Conservation (phyloP, 2,329 filamentous ascomycete genomes). For the Aspergillus phoenicis region DNA sequence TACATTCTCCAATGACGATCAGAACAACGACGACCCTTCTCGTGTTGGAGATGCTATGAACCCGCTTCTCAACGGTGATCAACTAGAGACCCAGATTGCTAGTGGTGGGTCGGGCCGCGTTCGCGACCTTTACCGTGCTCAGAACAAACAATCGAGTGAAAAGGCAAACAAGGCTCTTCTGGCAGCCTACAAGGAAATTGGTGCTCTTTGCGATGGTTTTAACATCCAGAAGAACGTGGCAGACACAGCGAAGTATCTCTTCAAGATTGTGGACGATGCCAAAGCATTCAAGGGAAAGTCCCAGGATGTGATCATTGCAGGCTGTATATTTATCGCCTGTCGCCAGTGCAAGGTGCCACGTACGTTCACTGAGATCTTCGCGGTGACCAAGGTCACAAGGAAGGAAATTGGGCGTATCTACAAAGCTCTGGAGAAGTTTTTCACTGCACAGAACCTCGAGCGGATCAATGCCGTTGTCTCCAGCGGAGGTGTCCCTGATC, state of each 20-base stretch:
- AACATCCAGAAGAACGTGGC: slow-evolving; percentile 78
- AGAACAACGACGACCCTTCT: slow-evolving; percentile 92
- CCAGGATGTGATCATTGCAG: slow-evolving; percentile 89
- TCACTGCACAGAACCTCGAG: slow-evolving; percentile 71
- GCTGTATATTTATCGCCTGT: slow-evolving; percentile 96
- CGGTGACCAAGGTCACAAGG: slow-evolving; percentile 89
- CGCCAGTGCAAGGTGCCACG: slow-evolving; percentile 84
- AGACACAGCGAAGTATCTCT: slow-evolving; percentile 91
- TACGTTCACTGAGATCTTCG: slow-evolving; percentile 92
- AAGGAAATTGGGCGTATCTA: slow-evolving; percentile 97
- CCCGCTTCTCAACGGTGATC: slow-evolving; percentile 83
- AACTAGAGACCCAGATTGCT: slow-evolving; percentile 84
- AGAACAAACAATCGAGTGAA: slow-evolving; percentile 78
- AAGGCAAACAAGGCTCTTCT: slow-evolving; percentile 81
- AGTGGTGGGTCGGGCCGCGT: slow-evolving; percentile 74
- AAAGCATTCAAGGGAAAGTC: slow-evolving; percentile 95
- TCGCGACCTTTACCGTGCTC: slow-evolving; percentile 76
- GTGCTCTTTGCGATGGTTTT: slow-evolving; percentile 81
- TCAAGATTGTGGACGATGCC: slow-evolving; percentile 89
- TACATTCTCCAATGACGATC: slow-evolving; percentile 97
- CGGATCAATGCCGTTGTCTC: slow-evolving; percentile 53
- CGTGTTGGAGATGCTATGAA: slow-evolving; percentile 96
- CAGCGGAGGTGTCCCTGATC: slow-evolving; percentile 54
- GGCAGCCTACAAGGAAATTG: slow-evolving; percentile 84
- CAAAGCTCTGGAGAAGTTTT: slow-evolving; percentile 87